Evolutionary conservation across 2,329 filamentous ascomycete species (phyloP), one percentile per base, ranked within the genome.

Genomic region (Parafenestella ontariensis): DNA sequence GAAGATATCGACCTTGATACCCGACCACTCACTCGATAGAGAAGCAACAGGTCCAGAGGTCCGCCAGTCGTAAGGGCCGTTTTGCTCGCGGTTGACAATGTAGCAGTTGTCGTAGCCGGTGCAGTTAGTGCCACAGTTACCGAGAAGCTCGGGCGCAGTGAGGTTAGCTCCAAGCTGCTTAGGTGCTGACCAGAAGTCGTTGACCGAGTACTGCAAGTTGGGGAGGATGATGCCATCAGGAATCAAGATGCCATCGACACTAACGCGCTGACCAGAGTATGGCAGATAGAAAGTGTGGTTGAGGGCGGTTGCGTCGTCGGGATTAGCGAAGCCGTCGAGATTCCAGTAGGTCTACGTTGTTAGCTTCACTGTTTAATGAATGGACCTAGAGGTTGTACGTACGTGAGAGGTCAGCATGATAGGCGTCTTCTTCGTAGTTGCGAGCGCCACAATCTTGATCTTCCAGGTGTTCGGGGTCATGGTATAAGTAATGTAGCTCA

Each of bases 41-140:
- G 84, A 85, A 0, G 92, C 87, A 3, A 85, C 78, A 31, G 85
- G 88, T 20, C 80, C 78, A 34, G 80, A 76, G 1, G 75, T 80
- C 48, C 82, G 83, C 89, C 89, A 91, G 78, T 89, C 82, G 69
- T 84, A 87, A 1, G 82, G 75, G 1, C 80, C 83, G 21, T 82
- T 75, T 43, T 82, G 78, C 1, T 77, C 81, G 46, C 89, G 86
- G 78, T 88, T 88, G 67, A 89, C 82, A 43, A 89, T 77, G 77
- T 82, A 92, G 82, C 87, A 90, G 59, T 81, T 92, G 71, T 94
- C 92, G 75, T 96, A 96, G 24, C 94, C 94, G 0, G 85, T 89
- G 80, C 94, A 98, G 74, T 86, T 86, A 60, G 82, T 83, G 15
- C 92, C 93, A 72, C 94, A 97, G 77, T 94, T 91, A 37, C 86